Conservation (phyloP, 768 basidiomycete genomes). For the Paxillus involutus region DNA sequence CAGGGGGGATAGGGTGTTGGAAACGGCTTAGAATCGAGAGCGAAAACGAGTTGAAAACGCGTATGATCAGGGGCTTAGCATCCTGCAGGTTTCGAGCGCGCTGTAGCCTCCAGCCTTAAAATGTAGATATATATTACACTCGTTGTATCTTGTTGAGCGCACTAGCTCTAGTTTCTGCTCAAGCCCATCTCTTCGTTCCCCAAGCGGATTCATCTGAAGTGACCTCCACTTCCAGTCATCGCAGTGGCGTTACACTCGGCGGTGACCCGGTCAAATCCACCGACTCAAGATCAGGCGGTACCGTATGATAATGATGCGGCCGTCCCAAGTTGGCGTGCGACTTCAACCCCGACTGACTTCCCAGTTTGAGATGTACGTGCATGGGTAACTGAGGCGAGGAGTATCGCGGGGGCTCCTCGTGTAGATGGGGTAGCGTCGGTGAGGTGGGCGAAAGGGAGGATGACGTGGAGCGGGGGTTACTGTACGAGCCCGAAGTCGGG, state of each 20-base stretch:
- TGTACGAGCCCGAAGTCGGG: constrained; percentile 32
- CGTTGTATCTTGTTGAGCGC: neutral
- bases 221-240: constrained; percentile 10
- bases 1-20: constrained; percentile 2
- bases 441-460: constrained; percentile 55
- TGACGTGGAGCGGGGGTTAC: constrained; percentile 55
- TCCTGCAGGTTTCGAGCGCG: neutral
- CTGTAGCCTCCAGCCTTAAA: neutral
- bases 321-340: constrained; percentile 5
- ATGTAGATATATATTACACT: neutral
- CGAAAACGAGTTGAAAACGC: neutral
- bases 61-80: neutral
- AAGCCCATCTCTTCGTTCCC: neutral
- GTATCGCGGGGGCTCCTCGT: constrained; percentile 17
- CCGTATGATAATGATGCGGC: constrained; percentile 9
- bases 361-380: constrained; percentile 17
- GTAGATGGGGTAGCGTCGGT: constrained; percentile 14
- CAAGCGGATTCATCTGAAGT: neutral
- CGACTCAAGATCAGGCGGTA: constrained; percentile 11
- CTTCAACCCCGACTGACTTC: constrained; percentile 15
- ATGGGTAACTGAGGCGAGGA: constrained; percentile 18
- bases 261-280: constrained; percentile 18
- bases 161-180: neutral
- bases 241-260: constrained; percentile 25
- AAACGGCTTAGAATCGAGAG: neutral